Evolutionary conservation across 1,139 yeast genomes (phyloP).

Genomic region (Suhomyces anneliseae): DNA sequence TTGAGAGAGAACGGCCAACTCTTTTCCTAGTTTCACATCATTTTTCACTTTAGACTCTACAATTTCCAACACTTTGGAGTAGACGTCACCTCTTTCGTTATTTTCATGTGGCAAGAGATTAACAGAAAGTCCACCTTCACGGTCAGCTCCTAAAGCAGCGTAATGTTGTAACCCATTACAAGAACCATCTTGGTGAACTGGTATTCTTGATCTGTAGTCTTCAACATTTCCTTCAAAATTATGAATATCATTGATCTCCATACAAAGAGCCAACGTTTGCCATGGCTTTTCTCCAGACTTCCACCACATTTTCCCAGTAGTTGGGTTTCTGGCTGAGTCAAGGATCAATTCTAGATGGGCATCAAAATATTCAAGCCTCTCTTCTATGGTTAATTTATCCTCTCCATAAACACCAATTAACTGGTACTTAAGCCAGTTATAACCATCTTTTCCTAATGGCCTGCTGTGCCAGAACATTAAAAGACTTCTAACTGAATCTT

Average conservation of each 20-base stretch:
- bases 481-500: slow-evolving; percentile 36
- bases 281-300: slow-evolving; percentile 41
- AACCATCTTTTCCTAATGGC: slow-evolving; percentile 38
- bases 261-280: slow-evolving; percentile 39
- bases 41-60: slow-evolving; percentile 24
- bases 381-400: slow-evolving; percentile 26
- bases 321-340: slow-evolving; percentile 32
- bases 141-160: slow-evolving; percentile 44
- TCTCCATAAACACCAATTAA: slow-evolving; percentile 38
- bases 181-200: slow-evolving; percentile 49
- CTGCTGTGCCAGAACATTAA: slow-evolving; percentile 42
- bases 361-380: slow-evolving; percentile 30
- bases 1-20: slow-evolving; percentile 18
- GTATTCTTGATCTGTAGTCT: slow-evolving; percentile 33
- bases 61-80: slow-evolving; percentile 31
- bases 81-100: slow-evolving; percentile 34
- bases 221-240: slow-evolving; percentile 21
- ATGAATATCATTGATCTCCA: slow-evolving; percentile 30
- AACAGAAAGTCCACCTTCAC: slow-evolving; percentile 39
- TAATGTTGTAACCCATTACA: slow-evolving; percentile 52
- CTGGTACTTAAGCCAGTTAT: slow-evolving; percentile 43
- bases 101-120: slow-evolving; percentile 28
- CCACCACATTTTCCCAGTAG: slow-evolving; percentile 36
- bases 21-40: slow-evolving; percentile 2
- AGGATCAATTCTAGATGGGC: slow-evolving; percentile 22